These are phyloP conservation scores for Chrysanthemum lavandulifolium DNA, from an alignment of 129 eudicot genomes.

Conservation along the genomic window DNA sequence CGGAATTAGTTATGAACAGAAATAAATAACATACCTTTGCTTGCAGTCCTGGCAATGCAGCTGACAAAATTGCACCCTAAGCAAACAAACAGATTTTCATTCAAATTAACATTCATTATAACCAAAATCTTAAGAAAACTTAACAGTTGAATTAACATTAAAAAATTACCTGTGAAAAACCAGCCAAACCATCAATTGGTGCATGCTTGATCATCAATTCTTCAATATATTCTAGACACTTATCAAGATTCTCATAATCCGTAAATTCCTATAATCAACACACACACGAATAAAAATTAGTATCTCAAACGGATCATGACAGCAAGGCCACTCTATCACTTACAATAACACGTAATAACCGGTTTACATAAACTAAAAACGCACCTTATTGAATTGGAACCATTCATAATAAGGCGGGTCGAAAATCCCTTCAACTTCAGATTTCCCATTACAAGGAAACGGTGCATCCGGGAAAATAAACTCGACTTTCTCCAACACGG, in stretches of 20 bases:
- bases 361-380: neutral
- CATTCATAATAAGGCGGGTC: conserved; percentile 97
- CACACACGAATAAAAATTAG: neutral
- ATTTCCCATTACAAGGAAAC: conserved; percentile 71
- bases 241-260: conserved; percentile 70
- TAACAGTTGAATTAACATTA: neutral
- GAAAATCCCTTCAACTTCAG: conserved; percentile 92
- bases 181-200: conserved; percentile 88
- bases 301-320: too few relatives aligned
- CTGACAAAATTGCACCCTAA: conserved; percentile 92
- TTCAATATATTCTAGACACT: conserved; percentile 68
- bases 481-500: conserved; percentile 59
- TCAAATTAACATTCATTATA: neutral
- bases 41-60: conserved; percentile 89
- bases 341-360: too few relatives aligned
- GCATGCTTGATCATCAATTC: conserved; percentile 75
- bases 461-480: conserved; percentile 72
- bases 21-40: conserved; percentile 44
- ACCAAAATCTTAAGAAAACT: neutral
- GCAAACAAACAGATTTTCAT: neutral
- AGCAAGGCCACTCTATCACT: too few relatives aligned
- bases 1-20: neutral
- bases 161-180: conserved; percentile 83
- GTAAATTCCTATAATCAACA: conserved; percentile 58
- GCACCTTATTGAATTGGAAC: conserved; percentile 82